Percentiles rank a stretch among this genome's conserved stretches.
Evolutionary conservation across 2,329 filamentous ascomycete species (phyloP).

Genomic region (Penicillium expansum): DNA sequence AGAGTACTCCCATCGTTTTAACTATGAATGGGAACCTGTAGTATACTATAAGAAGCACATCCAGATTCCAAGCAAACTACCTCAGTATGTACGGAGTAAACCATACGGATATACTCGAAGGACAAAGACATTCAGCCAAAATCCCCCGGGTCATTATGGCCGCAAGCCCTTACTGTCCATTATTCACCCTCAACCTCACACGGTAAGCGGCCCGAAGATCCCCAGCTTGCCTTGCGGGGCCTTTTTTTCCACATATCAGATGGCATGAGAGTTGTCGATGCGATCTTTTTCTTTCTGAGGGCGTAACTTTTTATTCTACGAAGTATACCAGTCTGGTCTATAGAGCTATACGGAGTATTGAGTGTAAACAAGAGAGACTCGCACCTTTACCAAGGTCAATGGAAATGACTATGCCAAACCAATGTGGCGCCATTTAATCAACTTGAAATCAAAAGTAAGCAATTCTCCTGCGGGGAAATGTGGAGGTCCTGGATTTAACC

Average conservation of each 20-base stretch:
- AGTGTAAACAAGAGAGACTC: neutral
- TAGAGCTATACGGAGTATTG: neutral
- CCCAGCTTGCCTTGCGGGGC: constrained; percentile 7
- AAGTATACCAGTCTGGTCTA: neutral
- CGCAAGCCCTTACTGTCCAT: neutral
- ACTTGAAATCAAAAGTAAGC: neutral
- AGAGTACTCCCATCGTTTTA: no score
- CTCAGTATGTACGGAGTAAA: neutral
- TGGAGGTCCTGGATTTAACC: constrained; percentile 16
- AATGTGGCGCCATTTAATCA: neutral
- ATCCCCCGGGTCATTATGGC: neutral
- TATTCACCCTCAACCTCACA: neutral
- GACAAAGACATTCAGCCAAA: neutral
- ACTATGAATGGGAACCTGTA: neutral
- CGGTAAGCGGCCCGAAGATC: constrained; percentile 20
- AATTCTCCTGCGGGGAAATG: constrained; percentile 15
- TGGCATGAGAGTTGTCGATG: neutral
- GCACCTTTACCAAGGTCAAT: neutral
- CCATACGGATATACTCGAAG: neutral
- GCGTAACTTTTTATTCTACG: neutral
- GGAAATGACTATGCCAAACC: neutral
- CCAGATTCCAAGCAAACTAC: neutral
- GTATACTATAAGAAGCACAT: neutral
- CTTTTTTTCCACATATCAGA: constrained; percentile 24
- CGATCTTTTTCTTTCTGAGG: neutral